Percentiles rank a stretch among this genome's conserved stretches.
phyloP scores from a whole-genome alignment of 1,139 yeast species.

The Kluyveromyces sp. region DNA sequence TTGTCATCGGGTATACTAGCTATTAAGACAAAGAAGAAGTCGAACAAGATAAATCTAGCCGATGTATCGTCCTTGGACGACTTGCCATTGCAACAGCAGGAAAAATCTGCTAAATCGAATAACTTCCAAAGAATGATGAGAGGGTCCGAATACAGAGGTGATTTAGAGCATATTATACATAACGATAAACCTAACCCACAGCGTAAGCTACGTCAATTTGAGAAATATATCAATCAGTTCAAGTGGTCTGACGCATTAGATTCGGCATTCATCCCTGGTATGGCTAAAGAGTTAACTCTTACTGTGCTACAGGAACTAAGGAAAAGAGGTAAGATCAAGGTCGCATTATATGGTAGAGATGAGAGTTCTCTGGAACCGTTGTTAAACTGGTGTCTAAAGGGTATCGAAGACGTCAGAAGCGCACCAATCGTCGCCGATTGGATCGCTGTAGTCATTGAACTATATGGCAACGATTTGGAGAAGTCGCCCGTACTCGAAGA shows the following conservation, averaged over 20 bases:
- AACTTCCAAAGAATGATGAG: constrained; percentile 72
- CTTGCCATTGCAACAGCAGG: constrained; percentile 16
- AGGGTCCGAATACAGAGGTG: constrained; percentile 88
- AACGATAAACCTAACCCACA: constrained; percentile 43
- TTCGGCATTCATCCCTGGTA: constrained; percentile 70
- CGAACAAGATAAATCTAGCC: constrained; percentile 44
- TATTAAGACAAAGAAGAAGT: constrained; percentile 77
- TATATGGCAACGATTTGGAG: constrained; percentile 67
- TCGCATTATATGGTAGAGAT: constrained; percentile 72
- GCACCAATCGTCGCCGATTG: constrained; percentile 75
- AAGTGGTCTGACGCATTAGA: constrained; percentile 92
- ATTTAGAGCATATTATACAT: constrained; percentile 68
- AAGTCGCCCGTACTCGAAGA: constrained; percentile 76
- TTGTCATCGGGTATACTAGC: constrained; percentile 82
- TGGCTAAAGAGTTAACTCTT: constrained; percentile 69
- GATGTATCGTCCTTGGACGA: constrained; percentile 35
- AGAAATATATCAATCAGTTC: constrained; percentile 75
- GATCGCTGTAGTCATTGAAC: constrained; percentile 70
- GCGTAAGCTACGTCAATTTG: constrained; percentile 71
- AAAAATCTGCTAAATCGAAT: constrained; percentile 25
- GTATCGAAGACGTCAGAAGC: constrained; percentile 72
- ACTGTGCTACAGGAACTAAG: constrained; percentile 79
- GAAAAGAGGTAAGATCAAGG: constrained; percentile 78
- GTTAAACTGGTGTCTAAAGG: constrained; percentile 71
- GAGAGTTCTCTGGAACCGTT: constrained; percentile 81